Evolutionary conservation across 306 rosid species (phyloP).

Genomic region (Cyclanthera cordifolia): DNA sequence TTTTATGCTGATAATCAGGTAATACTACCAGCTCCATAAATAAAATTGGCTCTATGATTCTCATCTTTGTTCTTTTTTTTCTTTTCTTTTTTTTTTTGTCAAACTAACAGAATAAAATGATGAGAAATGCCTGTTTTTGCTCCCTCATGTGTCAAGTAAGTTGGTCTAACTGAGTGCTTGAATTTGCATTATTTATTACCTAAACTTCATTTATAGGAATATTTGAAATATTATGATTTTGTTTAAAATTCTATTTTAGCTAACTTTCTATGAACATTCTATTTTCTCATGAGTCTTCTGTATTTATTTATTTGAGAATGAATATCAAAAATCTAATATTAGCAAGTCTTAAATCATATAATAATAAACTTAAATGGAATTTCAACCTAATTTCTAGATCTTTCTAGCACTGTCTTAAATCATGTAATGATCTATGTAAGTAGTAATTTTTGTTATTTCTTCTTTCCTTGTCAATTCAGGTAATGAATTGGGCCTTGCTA

Average conservation of each 20-base stretch:
- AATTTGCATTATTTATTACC: too few relatives aligned
- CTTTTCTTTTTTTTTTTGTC: neutral
- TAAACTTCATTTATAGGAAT: too few relatives aligned
- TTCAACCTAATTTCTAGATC: neutral
- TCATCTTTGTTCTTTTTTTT: neutral
- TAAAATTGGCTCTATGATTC: constrained; percentile 39
- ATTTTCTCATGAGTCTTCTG: too few relatives aligned
- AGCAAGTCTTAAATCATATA: too few relatives aligned
- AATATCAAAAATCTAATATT: too few relatives aligned
- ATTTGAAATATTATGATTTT: neutral
- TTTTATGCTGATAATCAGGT: constrained; percentile 17
- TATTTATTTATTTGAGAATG: too few relatives aligned
- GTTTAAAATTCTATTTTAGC: neutral
- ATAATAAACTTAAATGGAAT: neutral
- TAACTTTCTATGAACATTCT: neutral
- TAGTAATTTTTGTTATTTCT: neutral
- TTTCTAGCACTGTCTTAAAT: neutral
- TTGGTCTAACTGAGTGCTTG: neutral
- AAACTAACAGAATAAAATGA: constrained; percentile 48
- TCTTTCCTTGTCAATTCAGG: neutral
- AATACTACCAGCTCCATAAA: neutral
- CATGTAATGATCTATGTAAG: neutral
- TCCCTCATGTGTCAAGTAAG: neutral
- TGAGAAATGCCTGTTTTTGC: constrained; percentile 24
- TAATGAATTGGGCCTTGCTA: constrained; percentile 8